phyloP scores from a whole-genome alignment of 169 alveolate species.

The Perkinsus olseni region DNA sequence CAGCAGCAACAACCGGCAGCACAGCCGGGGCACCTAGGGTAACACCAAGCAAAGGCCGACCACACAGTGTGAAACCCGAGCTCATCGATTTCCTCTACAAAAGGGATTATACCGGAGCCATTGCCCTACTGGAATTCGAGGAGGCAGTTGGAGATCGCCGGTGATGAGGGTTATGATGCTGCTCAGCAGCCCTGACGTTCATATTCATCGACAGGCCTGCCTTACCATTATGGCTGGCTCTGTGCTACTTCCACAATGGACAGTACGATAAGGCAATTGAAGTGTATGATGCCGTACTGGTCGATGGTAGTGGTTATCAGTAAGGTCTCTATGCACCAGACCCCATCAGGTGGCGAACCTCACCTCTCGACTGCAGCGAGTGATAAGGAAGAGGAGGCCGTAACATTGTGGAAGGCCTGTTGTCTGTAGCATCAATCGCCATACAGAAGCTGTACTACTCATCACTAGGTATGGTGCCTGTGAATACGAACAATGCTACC shows the following conservation, averaged over 20 bases:
- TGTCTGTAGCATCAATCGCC: not conserved
- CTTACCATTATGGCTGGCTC: conserved; percentile 62
- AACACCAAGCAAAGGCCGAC: too few relatives aligned
- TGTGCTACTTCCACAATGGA: conserved; percentile 70
- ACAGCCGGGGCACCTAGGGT: too few relatives aligned
- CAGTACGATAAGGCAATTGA: conserved; percentile 67
- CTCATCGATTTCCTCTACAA: conserved; percentile 47
- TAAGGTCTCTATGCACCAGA: too few relatives aligned
- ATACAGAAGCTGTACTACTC: not conserved
- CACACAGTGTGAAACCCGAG: conserved; percentile 27
- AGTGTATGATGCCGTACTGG: conserved; percentile 52
- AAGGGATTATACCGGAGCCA: conserved; percentile 73
- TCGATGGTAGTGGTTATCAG: not conserved
- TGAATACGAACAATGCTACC: not conserved
- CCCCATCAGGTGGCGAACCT: too few relatives aligned
- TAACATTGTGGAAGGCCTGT: not conserved
- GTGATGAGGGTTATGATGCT: conserved; percentile 29
- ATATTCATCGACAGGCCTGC: conserved; percentile 24
- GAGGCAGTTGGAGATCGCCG: conserved; percentile 42
- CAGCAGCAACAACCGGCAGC: too few relatives aligned
- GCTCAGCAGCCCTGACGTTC: too few relatives aligned
- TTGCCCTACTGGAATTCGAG: conserved; percentile 59
- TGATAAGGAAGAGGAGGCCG: too few relatives aligned
- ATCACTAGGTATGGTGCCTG: not conserved
- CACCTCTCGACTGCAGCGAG: too few relatives aligned